These are phyloP conservation scores for Musa itinerans DNA, from an alignment of 176 grass and related monocot species.

Conservation along the genomic window DNA sequence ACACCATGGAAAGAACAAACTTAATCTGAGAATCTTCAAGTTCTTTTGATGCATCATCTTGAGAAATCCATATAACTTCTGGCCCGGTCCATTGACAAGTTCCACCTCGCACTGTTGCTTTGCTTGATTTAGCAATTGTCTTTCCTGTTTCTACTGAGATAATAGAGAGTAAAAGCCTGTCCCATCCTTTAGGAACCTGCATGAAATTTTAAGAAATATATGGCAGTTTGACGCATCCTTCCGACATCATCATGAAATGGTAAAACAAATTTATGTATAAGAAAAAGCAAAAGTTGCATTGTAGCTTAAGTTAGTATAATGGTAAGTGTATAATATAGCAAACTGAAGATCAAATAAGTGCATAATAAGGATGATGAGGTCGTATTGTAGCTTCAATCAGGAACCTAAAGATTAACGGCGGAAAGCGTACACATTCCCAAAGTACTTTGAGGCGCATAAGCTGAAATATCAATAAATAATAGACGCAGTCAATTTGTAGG, in stretches of 20 bases:
- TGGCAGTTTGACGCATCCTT: too few species aligned
- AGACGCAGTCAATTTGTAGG: background rate
- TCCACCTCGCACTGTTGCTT: constrained; percentile 49
- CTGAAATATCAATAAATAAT: background rate
- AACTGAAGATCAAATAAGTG: background rate
- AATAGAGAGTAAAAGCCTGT: constrained; percentile 68
- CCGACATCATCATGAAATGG: background rate
- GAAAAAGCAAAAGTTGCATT: too few species aligned
- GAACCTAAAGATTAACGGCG: background rate
- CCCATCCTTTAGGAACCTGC: constrained; percentile 82
- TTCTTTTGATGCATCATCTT: constrained; percentile 55
- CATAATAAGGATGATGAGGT: background rate
- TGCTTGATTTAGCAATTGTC: constrained; percentile 72
- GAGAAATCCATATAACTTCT: constrained; percentile 65
- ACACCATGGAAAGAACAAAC: constrained; percentile 83
- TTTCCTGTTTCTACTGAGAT: constrained; percentile 55
- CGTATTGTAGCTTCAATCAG: background rate
- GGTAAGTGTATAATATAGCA: background rate
- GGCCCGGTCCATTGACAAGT: constrained; percentile 61
- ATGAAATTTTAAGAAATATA: constrained; percentile 12
- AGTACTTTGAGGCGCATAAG: background rate
- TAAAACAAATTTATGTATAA: background rate
- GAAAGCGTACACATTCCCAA: background rate
- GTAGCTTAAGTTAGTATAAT: too few species aligned
- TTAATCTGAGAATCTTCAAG: constrained; percentile 61